A percentile compares a stretch with the other conserved stretches of the same genome.
phyloP scores from a whole-genome alignment of 2,329 filamentous ascomycete genomes.

The Fusarium sp. region DNA sequence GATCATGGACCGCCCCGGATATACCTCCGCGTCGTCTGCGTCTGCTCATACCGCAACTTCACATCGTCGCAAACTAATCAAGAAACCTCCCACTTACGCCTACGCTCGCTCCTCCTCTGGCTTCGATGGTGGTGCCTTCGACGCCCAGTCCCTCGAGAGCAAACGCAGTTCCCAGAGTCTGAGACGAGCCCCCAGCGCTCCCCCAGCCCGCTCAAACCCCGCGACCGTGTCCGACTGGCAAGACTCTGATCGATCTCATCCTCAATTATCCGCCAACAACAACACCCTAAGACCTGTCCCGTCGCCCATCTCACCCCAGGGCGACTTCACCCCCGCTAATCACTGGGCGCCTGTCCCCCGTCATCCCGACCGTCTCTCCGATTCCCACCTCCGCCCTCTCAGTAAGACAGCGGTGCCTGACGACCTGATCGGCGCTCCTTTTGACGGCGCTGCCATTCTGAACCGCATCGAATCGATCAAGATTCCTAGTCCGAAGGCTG shows the following conservation, averaged over 20 bases:
- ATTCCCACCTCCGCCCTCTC: slow-evolving; percentile 43
- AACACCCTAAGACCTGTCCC: slow-evolving; percentile 57
- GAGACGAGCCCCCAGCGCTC: slow-evolving; percentile 70
- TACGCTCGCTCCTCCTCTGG: slow-evolving; percentile 61
- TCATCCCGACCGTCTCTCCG: slow-evolving; percentile 46
- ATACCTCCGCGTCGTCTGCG: slow-evolving; percentile 46
- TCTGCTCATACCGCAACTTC: slow-evolving; percentile 58
- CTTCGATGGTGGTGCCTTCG: slow-evolving; percentile 62
- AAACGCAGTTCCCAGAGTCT: slow-evolving; percentile 74
- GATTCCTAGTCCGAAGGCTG: slow-evolving; percentile 48
- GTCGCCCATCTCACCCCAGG: slow-evolving; percentile 59
- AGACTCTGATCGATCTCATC: slow-evolving; percentile 46
- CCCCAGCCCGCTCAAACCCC: slow-evolving; percentile 60
- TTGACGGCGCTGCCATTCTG: slow-evolving; percentile 72
- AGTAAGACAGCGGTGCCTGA: slow-evolving; percentile 54
- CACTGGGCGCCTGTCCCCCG: slow-evolving; percentile 46
- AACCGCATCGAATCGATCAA: slow-evolving; percentile 68
- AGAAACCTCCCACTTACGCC: slow-evolving; percentile 68
- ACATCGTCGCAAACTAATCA: slow-evolving; percentile 71
- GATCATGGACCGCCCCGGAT: slow-evolving; percentile 62
- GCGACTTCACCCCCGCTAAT: slow-evolving; percentile 58
- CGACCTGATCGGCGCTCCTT: slow-evolving; percentile 73
- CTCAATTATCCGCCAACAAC: slow-evolving; percentile 56
- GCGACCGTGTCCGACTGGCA: slow-evolving; percentile 64
- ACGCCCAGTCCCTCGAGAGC: slow-evolving; percentile 69